A percentile compares a stretch with the other conserved stretches of the same genome.
Evolutionary conservation across 768 basidiomycete species (phyloP).

Genomic region (Phaeolepiota aurea): DNA sequence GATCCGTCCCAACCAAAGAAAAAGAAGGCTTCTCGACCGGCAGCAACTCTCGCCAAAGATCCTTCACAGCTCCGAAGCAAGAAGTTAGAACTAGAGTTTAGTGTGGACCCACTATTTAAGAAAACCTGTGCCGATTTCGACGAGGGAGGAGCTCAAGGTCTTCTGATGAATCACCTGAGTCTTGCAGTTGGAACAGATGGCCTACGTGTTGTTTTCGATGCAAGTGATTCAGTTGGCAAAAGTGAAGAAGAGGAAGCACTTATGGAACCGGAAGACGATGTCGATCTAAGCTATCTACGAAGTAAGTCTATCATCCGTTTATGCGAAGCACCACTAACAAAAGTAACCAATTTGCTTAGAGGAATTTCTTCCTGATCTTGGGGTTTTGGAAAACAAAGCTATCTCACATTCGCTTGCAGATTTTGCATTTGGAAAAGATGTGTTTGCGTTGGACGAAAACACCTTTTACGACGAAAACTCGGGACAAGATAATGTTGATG

Average conservation of each 20-base stretch:
- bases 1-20: constrained; percentile 54
- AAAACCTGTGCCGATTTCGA: constrained; percentile 99
- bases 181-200: constrained; percentile 73
- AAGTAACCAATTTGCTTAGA: constrained; percentile 23
- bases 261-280: constrained; percentile 60
- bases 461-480: constrained; percentile 53
- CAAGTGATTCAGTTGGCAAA: constrained; percentile 81
- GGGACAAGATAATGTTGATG: constrained; percentile 28
- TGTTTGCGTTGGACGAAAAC: constrained; percentile 53
- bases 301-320: constrained; percentile 27
- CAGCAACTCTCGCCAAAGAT: constrained; percentile 86
- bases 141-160: constrained; percentile 92
- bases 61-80: constrained; percentile 76
- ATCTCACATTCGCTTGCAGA: constrained; percentile 76
- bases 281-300: constrained; percentile 58
- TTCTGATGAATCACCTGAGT: constrained; percentile 93
- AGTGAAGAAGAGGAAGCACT: constrained; percentile 71
- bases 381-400: constrained; percentile 52
- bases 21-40: constrained; percentile 62
- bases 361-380: constrained; percentile 68
- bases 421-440: constrained; percentile 76
- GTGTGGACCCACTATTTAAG: constrained; percentile 92
- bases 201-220: constrained; percentile 91
- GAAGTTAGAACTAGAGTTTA: constrained; percentile 92
- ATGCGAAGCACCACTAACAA: constrained; percentile 2